A percentile compares a stretch with the other conserved stretches of the same genome.
These are phyloP conservation scores for Starmerella vaccinii DNA, from an alignment of 805 yeast genomes.

Conservation along the genomic window DNA sequence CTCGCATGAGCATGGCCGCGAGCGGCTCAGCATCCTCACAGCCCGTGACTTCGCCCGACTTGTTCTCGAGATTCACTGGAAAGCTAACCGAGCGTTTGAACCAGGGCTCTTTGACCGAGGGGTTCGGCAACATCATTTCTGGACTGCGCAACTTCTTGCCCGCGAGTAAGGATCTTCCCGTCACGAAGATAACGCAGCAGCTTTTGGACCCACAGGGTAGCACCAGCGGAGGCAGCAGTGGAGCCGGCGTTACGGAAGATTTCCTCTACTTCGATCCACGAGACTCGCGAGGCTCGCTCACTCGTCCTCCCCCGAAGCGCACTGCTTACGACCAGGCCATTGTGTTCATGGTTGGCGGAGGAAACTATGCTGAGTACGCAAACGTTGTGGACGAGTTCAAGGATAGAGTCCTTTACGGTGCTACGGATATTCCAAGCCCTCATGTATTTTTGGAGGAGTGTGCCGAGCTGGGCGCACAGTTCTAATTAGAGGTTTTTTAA, in stretches of 20 bases:
- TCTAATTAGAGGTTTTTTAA: constrained; percentile 12
- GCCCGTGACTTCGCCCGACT: constrained; percentile 27
- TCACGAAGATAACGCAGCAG: constrained; percentile 84
- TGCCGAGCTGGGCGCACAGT: constrained; percentile 27
- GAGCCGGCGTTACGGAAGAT: constrained; percentile 44
- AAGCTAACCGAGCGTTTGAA: constrained; percentile 64
- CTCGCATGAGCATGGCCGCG: constrained; percentile 38
- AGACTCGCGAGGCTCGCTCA: constrained; percentile 73
- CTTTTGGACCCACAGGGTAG: constrained; percentile 62
- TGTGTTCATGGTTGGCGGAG: constrained; percentile 94
- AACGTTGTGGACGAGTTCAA: constrained; percentile 77
- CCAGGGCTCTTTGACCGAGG: constrained; percentile 72
- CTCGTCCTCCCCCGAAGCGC: constrained; percentile 71
- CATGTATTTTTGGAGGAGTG: constrained; percentile 28
- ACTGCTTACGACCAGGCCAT: constrained; percentile 69
- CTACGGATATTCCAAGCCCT: constrained; percentile 45
- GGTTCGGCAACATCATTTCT: constrained; percentile 78
- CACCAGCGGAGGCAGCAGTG: constrained; percentile 23
- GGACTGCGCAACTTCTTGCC: constrained; percentile 83
- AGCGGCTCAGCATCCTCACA: constrained; percentile 19
- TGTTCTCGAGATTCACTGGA: constrained; percentile 49
- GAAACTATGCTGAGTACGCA: constrained; percentile 87
- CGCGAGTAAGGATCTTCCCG: constrained; percentile 75
- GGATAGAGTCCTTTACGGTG: constrained; percentile 69
- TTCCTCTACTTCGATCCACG: constrained; percentile 86